Conservation (phyloP, 495 filamentous ascomycete species). For the Penicillium riverlandense region DNA sequence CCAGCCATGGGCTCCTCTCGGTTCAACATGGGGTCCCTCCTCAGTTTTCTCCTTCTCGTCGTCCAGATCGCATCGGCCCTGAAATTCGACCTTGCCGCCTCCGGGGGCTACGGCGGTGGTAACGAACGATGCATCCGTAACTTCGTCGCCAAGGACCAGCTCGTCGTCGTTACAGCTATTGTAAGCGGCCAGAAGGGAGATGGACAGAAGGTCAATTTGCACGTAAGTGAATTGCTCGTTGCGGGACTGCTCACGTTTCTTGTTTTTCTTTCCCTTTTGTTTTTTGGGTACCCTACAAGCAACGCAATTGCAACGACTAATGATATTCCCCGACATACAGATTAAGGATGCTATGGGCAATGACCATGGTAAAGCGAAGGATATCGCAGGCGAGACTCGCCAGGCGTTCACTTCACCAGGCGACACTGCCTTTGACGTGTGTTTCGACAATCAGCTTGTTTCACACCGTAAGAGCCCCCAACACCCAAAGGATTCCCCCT, state of each 20-base stretch:
- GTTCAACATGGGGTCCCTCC: slow-evolving; percentile 28
- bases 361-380: slow-evolving; percentile 85
- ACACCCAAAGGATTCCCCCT: background rate
- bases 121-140: slow-evolving; percentile 91
- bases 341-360: slow-evolving; percentile 93
- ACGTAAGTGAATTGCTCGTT: slow-evolving; percentile 52
- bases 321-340: slow-evolving; percentile 32
- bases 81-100: slow-evolving; percentile 86
- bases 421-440: slow-evolving; percentile 93
- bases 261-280: too few relatives aligned
- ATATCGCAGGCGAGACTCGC: slow-evolving; percentile 84
- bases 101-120: slow-evolving; percentile 47
- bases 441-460: slow-evolving; percentile 79
- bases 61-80: slow-evolving; percentile 63
- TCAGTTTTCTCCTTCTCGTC: slow-evolving; percentile 33
- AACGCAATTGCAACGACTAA: too few relatives aligned
- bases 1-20: slow-evolving; percentile 25
- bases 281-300: too few relatives aligned
- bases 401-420: slow-evolving; percentile 94
- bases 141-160: slow-evolving; percentile 85
- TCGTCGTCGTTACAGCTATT: slow-evolving; percentile 97
- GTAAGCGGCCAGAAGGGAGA: slow-evolving; percentile 80
- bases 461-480: slow-evolving; percentile 48
- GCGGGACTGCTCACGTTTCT: background rate
- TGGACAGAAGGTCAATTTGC: slow-evolving; percentile 90